Conservation (phyloP, 768 basidiomycete species). For the Suillus discolor region DNA sequence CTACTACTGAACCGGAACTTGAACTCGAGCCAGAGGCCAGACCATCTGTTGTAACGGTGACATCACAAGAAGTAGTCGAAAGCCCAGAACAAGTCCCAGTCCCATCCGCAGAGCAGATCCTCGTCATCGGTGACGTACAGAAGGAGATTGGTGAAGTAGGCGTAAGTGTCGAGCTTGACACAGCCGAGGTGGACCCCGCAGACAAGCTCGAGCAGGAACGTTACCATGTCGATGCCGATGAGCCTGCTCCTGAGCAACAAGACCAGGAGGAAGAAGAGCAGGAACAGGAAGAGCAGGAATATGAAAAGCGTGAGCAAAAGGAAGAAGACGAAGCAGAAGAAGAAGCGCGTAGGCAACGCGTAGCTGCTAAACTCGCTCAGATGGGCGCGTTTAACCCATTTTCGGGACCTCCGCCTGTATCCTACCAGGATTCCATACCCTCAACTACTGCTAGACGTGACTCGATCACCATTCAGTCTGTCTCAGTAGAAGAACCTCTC, state of each 20-base stretch:
- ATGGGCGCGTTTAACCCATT: slow-evolving; percentile 67
- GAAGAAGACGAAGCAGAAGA: slow-evolving; percentile 49
- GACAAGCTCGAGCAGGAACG: slow-evolving; percentile 20
- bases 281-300: slow-evolving; percentile 12
- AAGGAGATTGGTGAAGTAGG: slow-evolving; percentile 15
- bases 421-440: slow-evolving; percentile 16
- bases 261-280: slow-evolving; percentile 15
- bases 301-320: slow-evolving; percentile 13
- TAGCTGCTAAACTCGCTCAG: slow-evolving; percentile 61
- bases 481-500: slow-evolving; percentile 11
- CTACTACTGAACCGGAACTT: not conserved
- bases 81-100: slow-evolving; percentile 8
- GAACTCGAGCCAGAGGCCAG: not conserved
- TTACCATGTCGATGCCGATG: slow-evolving; percentile 12
- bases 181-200: slow-evolving; percentile 13
- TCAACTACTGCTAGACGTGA: not conserved
- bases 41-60: slow-evolving; percentile 8
- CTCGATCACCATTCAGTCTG: slow-evolving; percentile 15
- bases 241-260: slow-evolving; percentile 9
- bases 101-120: slow-evolving; percentile 5
- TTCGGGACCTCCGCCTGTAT: slow-evolving; percentile 34
- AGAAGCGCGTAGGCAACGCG: slow-evolving; percentile 53
- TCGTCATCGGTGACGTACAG: slow-evolving; percentile 16
- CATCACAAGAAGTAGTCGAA: slow-evolving; percentile 4
- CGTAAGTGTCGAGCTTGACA: slow-evolving; percentile 10